Percentiles rank a stretch among this genome's conserved stretches.
These are phyloP conservation scores for Elaeis guineensis DNA, from an alignment of 176 grass and related monocot species.

Conservation along the genomic window DNA sequence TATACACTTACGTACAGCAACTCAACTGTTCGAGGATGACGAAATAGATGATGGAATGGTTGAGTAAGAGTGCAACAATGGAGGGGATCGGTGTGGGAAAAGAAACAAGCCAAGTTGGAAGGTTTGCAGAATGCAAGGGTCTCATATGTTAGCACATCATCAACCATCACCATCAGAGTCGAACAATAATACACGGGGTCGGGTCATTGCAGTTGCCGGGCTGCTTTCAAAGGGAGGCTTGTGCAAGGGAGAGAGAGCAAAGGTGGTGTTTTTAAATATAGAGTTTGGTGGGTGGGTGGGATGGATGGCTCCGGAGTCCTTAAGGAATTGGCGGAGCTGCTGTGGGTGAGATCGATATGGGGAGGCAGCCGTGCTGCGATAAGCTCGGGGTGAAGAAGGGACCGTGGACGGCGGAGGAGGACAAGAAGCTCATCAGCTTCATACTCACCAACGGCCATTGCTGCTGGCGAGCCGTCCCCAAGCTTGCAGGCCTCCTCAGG, in stretches of 20 bases:
- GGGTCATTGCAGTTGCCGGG: slow-evolving; percentile 27
- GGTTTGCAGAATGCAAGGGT: slow-evolving; percentile 11
- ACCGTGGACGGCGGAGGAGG: slow-evolving; percentile 86
- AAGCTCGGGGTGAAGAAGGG: slow-evolving; percentile 78
- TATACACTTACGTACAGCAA: too few relatives aligned
- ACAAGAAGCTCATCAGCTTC: slow-evolving; percentile 77
- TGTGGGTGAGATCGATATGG: slow-evolving; percentile 29
- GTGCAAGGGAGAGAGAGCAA: background rate
- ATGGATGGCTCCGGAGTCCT: background rate
- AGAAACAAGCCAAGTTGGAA: background rate
- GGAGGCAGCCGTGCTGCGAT: slow-evolving; percentile 85
- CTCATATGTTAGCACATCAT: too few relatives aligned
- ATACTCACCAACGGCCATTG: slow-evolving; percentile 75
- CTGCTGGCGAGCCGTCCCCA: slow-evolving; percentile 89
- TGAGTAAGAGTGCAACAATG: slow-evolving; percentile 50
- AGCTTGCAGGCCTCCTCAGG: slow-evolving; percentile 69
- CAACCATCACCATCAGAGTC: too few relatives aligned
- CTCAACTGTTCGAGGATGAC: slow-evolving; percentile 22
- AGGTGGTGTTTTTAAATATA: background rate
- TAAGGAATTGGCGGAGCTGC: slow-evolving; percentile 5
- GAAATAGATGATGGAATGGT: slow-evolving; percentile 55
- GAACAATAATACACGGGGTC: slow-evolving; percentile 14
- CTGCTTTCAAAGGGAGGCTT: slow-evolving; percentile 32
- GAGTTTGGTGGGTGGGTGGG: background rate
- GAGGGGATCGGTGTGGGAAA: background rate